Conservation (phyloP, 176 grass and related monocot species). For the Otatea glauca region DNA sequence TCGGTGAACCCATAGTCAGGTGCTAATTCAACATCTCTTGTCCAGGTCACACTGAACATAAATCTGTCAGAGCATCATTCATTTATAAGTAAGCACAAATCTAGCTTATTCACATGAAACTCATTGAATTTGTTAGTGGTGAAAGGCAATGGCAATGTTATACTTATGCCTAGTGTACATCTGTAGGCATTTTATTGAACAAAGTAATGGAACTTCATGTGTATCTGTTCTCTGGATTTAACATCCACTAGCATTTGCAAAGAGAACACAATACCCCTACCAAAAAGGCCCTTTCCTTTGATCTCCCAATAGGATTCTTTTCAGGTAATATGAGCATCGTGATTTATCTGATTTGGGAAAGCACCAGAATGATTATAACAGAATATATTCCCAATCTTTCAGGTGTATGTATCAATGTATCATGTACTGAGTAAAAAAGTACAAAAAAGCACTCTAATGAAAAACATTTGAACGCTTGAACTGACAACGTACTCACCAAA, state of each 20-base stretch:
- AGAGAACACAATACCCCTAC: conserved; percentile 72
- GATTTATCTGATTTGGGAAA: conserved; percentile 78
- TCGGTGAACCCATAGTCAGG: conserved; percentile 87
- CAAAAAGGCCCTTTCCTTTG: conserved; percentile 85
- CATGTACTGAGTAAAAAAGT: neutral
- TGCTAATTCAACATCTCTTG: conserved; percentile 90
- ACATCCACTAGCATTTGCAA: conserved; percentile 62
- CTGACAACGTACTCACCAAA: neutral
- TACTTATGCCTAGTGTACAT: neutral
- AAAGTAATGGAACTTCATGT: conserved; percentile 13
- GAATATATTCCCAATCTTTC: conserved; percentile 6
- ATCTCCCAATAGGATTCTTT: conserved; percentile 88
- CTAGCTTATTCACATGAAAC: conserved; percentile 26
- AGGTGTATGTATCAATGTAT: neutral
- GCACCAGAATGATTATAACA: conserved; percentile 29
- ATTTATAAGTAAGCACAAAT: conserved; percentile 21
- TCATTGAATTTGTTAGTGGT: neutral
- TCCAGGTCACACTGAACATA: conserved; percentile 80
- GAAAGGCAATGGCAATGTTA: neutral
- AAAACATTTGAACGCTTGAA: conserved; percentile 22
- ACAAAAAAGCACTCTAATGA: neutral
- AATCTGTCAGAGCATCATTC: conserved; percentile 56
- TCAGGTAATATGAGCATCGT: conserved; percentile 57
- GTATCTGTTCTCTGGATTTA: conserved; percentile 83
- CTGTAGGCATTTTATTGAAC: conserved; percentile 4